phyloP scores from a whole-genome alignment of 1,139 yeast species.

The Protomyces gravidus region DNA sequence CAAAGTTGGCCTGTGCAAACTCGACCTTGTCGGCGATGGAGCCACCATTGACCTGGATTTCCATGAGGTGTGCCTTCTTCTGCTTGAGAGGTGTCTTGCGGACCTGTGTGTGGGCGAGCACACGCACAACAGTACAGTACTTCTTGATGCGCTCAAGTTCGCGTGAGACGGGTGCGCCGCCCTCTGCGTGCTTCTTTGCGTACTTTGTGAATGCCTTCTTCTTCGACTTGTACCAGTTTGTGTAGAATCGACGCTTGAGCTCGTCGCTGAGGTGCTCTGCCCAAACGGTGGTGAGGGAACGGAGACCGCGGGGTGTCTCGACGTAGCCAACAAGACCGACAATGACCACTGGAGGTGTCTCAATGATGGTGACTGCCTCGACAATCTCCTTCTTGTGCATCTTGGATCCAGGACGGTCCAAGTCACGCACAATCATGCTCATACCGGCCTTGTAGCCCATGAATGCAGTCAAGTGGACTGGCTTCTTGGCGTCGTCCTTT shows the following conservation, averaged over 20 bases:
- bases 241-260: constrained; percentile 99
- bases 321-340: constrained; percentile 99
- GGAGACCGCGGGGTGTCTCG: constrained; percentile 99
- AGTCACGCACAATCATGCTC: constrained; percentile 99
- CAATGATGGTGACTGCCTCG: constrained; percentile 98
- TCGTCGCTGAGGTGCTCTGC: constrained; percentile 99
- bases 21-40: constrained; percentile 93
- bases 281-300: constrained; percentile 99
- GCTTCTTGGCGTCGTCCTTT: constrained; percentile 95
- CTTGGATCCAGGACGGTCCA: constrained; percentile 99
- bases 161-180: constrained; percentile 82
- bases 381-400: constrained; percentile 99
- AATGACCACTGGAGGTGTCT: constrained; percentile 97
- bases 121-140: constrained; percentile 98
- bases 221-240: constrained; percentile 99
- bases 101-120: constrained; percentile 98
- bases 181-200: constrained; percentile 96
- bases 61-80: constrained; percentile 99
- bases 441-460: constrained; percentile 99
- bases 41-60: constrained; percentile 99
- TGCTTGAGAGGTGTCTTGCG: constrained; percentile 98
- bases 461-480: constrained; percentile 99
- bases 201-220: constrained; percentile 99
- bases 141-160: constrained; percentile 98
- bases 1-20: constrained; percentile 99